Conservation (phyloP, 192 early-diverging fungal species). For the Backusella mclennaniae region DNA sequence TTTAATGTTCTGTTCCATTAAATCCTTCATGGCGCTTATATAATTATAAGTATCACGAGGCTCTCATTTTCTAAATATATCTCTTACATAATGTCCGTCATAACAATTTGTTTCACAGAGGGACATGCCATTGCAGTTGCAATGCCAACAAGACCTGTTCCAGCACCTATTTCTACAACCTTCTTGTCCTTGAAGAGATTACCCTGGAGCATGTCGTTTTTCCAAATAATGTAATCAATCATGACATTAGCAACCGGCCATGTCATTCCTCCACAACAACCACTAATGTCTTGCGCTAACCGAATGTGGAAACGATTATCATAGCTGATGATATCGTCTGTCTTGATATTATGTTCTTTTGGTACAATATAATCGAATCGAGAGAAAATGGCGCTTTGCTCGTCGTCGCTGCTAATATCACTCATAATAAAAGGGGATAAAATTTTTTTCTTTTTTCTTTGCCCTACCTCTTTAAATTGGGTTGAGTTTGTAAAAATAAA, state of each 20-base stretch:
- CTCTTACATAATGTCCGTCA: constrained; percentile 49
- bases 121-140: constrained; percentile 36
- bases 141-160: constrained; percentile 51
- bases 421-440: background rate
- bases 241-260: constrained; percentile 49
- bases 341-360: background rate
- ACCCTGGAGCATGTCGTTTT: background rate
- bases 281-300: constrained; percentile 24
- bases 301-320: background rate
- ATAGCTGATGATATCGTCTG: background rate
- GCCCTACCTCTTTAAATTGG: background rate
- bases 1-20: constrained; percentile 48
- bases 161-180: constrained; percentile 43
- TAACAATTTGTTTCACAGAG: constrained; percentile 21
- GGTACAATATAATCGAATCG: background rate
- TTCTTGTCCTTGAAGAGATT: constrained; percentile 12
- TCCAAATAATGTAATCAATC: constrained; percentile 38
- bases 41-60: too few species aligned
- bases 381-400: background rate
- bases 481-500: background rate
- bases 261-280: constrained; percentile 50
- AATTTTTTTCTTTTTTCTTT: background rate
- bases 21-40: constrained; percentile 32
- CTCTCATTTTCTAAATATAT: too few species aligned
- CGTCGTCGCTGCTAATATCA: background rate